Base-by-base conservation (phyloP, 371 early-diverging fungal genomes). In the Aphelidium insulamus region DNA sequence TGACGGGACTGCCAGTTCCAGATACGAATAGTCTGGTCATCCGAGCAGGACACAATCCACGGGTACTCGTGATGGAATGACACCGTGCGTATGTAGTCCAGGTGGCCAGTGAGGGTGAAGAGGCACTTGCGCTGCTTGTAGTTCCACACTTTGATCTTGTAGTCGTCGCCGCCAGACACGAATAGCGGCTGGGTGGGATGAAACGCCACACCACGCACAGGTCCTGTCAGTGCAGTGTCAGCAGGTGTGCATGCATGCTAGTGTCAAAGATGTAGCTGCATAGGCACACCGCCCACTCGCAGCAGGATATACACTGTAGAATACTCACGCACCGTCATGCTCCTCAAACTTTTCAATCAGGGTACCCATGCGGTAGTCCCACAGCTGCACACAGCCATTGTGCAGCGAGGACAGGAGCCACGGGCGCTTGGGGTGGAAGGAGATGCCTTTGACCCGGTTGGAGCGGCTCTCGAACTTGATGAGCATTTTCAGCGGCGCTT, bases 1-100 rank as follows among this genome's bases (percentile, higher is more conserved):
- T 76, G 83, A 35, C 95, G 66, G n/a, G 91, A 88, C 57, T 97
- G 94, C 88, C 97, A 97, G 63, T 99, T 97, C 94, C 94, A 98
- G 37, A 99, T 86, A 39, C 95, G 80, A 42, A 98, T 87, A 12
- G 98, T 97, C 51, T 95, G 92, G 53, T 99, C 99, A 48, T 99
- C 99, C 12, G 92, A 90, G 22, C 87, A 77, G 38, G 73, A 76
- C 34, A 98, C 61, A 39, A 99, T 84, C 94, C 94, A 99, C 21
- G 99, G 98, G 42, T 77, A 67, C 51, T 92, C 97, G 44, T 86
- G 81, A 51, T 99, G 99, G 62, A 99, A 99, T 49, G 69, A 84
- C 4, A 94, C 80, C 6, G 87, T 84, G 40, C 99, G 83, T 26
- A 99, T 79, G 50, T 97, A 99, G 51, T 99, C 99, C 40, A 90